These are phyloP conservation scores for Saccharomyces uvarum DNA, from an alignment of 1,139 yeast genomes.

Conservation along the genomic window DNA sequence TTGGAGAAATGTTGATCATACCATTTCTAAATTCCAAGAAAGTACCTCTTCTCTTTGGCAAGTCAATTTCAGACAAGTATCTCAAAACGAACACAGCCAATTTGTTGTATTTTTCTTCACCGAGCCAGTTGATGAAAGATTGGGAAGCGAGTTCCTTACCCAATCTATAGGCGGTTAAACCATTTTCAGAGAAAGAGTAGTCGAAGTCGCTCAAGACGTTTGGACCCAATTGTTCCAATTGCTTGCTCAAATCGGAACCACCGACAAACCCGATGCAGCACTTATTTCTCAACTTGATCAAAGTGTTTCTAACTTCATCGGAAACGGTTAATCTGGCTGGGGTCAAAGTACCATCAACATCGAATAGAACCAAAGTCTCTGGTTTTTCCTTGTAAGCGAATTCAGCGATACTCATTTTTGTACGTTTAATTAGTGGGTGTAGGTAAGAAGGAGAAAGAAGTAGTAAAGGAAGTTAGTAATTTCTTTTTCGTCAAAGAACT, in stretches of 20 bases:
- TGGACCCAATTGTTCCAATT: constrained; percentile 89
- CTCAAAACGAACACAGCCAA: constrained; percentile 76
- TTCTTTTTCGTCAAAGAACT: neutral
- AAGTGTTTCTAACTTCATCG: constrained; percentile 67
- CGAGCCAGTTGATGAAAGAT: constrained; percentile 90
- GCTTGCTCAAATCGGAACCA: constrained; percentile 91
- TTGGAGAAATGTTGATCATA: constrained; percentile 95
- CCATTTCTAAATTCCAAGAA: constrained; percentile 98
- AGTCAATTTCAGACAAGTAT: constrained; percentile 76
- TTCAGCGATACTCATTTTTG: constrained; percentile 31
- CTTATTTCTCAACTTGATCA: constrained; percentile 74
- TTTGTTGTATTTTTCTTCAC: constrained; percentile 88
- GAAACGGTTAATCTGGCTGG: constrained; percentile 87
- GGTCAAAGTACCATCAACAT: constrained; percentile 96
- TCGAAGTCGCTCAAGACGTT: constrained; percentile 75
- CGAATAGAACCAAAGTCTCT: constrained; percentile 66
- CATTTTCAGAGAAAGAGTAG: constrained; percentile 95
- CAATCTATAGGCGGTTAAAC: constrained; percentile 89
- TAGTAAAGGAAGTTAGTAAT: neutral
- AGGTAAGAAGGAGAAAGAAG: neutral
- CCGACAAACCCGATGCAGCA: constrained; percentile 96
- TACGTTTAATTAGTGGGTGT: neutral
- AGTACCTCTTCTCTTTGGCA: constrained; percentile 95
- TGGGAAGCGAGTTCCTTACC: constrained; percentile 86
- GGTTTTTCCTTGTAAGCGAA: constrained; percentile 37